Evolutionary conservation across 2,329 filamentous ascomycete species (phyloP).

Genomic region (Aspergillus fumigatus): DNA sequence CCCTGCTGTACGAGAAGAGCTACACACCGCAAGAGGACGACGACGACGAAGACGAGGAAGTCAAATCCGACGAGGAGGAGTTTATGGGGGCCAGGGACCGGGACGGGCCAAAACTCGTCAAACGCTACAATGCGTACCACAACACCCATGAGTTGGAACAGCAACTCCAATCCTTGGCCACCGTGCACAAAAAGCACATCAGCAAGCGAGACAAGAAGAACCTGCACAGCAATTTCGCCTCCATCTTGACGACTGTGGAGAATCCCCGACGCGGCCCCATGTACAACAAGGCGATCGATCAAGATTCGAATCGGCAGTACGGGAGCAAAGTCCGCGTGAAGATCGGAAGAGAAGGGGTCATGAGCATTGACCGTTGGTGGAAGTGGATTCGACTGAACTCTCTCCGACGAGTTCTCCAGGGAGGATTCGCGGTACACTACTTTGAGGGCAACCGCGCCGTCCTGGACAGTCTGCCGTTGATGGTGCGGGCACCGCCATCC

Average conservation of each 20-base stretch:
- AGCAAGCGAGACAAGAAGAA: conserved; percentile 63
- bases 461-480: conserved; percentile 53
- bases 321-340: conserved; percentile 60
- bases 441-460: conserved; percentile 56
- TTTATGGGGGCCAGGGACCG: conserved; percentile 33
- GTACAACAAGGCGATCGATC: conserved; percentile 60
- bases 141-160: conserved; percentile 58
- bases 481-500: conserved; percentile 27
- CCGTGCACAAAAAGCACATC: conserved; percentile 56
- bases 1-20: conserved; percentile 73
- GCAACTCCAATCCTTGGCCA: conserved; percentile 56
- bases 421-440: conserved; percentile 61
- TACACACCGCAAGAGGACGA: conserved; percentile 56
- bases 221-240: conserved; percentile 62
- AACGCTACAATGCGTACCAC: conserved; percentile 65
- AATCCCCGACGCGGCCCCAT: conserved; percentile 63
- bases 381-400: conserved; percentile 62
- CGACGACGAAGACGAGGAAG: conserved; percentile 46
- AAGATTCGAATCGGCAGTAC: conserved; percentile 55
- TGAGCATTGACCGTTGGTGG: conserved; percentile 70
- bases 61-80: conserved; percentile 40
- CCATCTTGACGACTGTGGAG: conserved; percentile 63
- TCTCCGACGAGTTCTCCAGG: conserved; percentile 56
- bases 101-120: conserved; percentile 46
- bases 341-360: conserved; percentile 53